Evolutionary conservation across 495 filamentous ascomycete species (phyloP), one percentile per base, ranked within the genome.

Genomic region (Penicillium coprophilum): DNA sequence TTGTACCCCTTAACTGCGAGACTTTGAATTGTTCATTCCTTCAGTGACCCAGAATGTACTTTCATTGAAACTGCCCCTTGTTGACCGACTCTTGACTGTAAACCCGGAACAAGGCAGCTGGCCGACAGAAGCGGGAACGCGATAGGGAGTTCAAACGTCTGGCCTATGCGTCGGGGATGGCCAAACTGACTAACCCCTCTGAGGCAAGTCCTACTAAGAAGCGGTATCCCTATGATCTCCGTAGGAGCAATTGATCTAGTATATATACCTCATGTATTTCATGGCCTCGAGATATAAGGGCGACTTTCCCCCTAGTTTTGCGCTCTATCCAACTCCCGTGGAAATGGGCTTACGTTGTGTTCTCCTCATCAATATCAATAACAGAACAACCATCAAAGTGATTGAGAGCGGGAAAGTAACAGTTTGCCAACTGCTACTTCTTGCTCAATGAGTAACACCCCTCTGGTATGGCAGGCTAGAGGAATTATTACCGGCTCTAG

Each of bases 11-110:
- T 31, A 10, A 4, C 9, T 10, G 12, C 7, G 8, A 28, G n/a
- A 13, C 45, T 47, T n/a, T 4, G n/a, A 17, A 13, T 6, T 13
- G 17, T n/a, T 2, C 1, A n/a, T 28, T 10, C 34, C 7, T 27
- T 32, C 27, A 5, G 8, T 24, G 13, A n/a, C 2, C 3, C 20
- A n/a, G 9, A 56, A 45, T 56, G 62, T 17, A 68, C 17, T 73
- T 56, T 53, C 61, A 38, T 32, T 45, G 17, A 13, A 47, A 74
- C 71, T 70, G 19, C 69, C 75, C 49, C 47, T 76, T 32, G 56
- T 70, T 65, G 76, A 78, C 68, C 76, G 76, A 69, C 68, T 76
- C 63, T 64, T 57, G 73, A 74, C 61, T 57, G 52, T 54, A 56
- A 59, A 57, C 40, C 48, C 64, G 53, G 45, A 34, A 54, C 30